Base-by-base conservation (phyloP, 2,329 filamentous ascomycete genomes). In the Trichothecium roseum region DNA sequence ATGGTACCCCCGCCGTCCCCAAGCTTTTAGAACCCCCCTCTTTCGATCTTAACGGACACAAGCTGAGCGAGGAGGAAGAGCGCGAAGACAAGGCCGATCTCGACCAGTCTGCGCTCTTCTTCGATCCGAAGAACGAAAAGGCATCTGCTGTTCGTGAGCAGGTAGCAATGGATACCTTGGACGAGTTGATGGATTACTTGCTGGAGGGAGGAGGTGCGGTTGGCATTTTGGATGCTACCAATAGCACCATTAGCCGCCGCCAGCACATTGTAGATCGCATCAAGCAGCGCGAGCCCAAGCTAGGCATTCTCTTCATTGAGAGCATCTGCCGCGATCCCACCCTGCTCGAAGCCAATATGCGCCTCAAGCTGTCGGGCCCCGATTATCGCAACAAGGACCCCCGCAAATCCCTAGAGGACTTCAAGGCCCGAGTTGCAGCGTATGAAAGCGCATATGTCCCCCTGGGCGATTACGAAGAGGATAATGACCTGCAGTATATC, bases 301-400 rank as follows among this genome's bases (percentile, higher is more conserved):
- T 98, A 16, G 89, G 89, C 22, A 86, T 98, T 14, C 67, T 98
- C 9, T 98, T 96, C 56, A 81, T 98, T 18, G 91, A 98, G 63
- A 94, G 86, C 50, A 82, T 93, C 35, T 98, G 91, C 57, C 72
- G 86, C 41, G 88, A 96, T 47, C 69, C 84, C 40, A 76, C 76
- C 57, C 66, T 96, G 18, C 69, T 96, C 27, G 88, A 96, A 57
- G 85, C 88, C 14, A 96, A 96, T 53, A 96, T 96, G 87, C 86
- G 89, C 18, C 66, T 96, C 42, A 96, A 96, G 66, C 76, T 96
- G 6, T 93, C 85, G 4, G 91, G 91, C 1, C 91, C 91, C 0
- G 91, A 98, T 57, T 98, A 98, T 64, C 85, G 82, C 50, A 85
- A 86, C 54, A 93, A 94, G 60, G 89, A 98, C 49, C 89, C 91